Base-by-base conservation (phyloP, 768 basidiomycete species). In the Boletus patriciae region DNA sequence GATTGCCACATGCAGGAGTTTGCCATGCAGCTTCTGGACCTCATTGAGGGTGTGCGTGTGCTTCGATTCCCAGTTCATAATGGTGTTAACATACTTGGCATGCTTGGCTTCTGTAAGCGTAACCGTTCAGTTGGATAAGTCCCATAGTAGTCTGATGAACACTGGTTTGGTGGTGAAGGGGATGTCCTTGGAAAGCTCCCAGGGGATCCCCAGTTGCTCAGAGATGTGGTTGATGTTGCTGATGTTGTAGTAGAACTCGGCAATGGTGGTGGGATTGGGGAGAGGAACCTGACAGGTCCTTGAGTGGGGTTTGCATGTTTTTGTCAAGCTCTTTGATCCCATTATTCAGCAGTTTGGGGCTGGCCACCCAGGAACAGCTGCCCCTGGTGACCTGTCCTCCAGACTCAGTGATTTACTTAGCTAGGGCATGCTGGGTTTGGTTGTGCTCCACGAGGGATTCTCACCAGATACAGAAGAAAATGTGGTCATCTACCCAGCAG, bases 1-100 rank as follows among this genome's bases (percentile, higher is more conserved):
- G 0, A 66, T 44, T 15, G 62, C 65, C 0, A 71, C 52, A 29
- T 81, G 80, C 0, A 53, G 19, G 0, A 56, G 31, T 27, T 60
- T 62, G 0, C 58, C 51, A 13, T 53, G 59, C 0, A 60, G 18
- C 3, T 50, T 44, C 0, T 62, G 43, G 0, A 50, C 43, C 3
- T 60, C 40, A 0, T 46, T 3, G 0, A 62, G 47, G 10, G n/a
- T 13, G 23, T 62, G 58, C 0, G 7, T 46, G 7, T 10, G 5
- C 2, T 8, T 15, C 0, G 0, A 0, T 1, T 4, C 8, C 56
- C 52, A 57, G 0, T 52, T 7, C 0, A 0, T 1, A 2, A 31
- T 31, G 8, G 31, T 9, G 31, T 9, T 31, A 9, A 31, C 31
- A 1, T 31, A 49, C 19, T 54, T 49, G 5, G 11, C 11, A 2